Evolutionary conservation across 2,329 filamentous ascomycete genomes (phyloP), one percentile per base, ranked within the genome.

Genomic region (Daldinia sp.): DNA sequence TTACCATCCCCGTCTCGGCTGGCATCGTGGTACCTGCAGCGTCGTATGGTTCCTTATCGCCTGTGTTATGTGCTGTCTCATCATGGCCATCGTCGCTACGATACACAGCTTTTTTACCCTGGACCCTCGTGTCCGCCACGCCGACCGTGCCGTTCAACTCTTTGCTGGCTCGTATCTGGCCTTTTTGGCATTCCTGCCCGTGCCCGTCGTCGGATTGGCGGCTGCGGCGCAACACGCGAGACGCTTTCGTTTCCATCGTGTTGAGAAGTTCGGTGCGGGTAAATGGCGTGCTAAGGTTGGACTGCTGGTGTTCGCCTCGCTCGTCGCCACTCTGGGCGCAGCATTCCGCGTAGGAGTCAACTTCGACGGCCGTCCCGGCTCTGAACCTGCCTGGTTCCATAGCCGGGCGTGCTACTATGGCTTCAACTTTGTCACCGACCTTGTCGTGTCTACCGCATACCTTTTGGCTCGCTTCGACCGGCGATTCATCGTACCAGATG

Each of bases 371-470:
- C 83, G 82, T 25, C 85, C 81, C 3, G 70, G 72, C 58, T 79
- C 43, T 9, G 39, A 86, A 59, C 87, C 90, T 1, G 88, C 88
- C 4, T 91, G 88, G 84, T 94, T 89, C 74, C 85, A 92, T 70
- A 80, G 80, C 71, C 91, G 89, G 74, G 85, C 87, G 1, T 87
- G 85, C 70, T 96, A 93, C 80, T 96, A 95, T 79, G 78, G 87
- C 72, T 91, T 95, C 80, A 91, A 92, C 78, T 96, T 91, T 73
- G 80, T 79, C 13, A 81, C 94, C 34, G 93, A 96, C 77, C 79
- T 94, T 37, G 73, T 90, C 21, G 87, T 93, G 34, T 82, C 94
- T 3, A 84, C 82, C 54, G 78, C 88, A 7, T 94, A 91, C 76
- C 83, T 88, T 0, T 72, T 90, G 13, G 76, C 83, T 17, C 84